A percentile compares a stretch with the other conserved stretches of the same genome.
Conservation (phyloP, 116 monocot species). For the Zostera marina region DNA sequence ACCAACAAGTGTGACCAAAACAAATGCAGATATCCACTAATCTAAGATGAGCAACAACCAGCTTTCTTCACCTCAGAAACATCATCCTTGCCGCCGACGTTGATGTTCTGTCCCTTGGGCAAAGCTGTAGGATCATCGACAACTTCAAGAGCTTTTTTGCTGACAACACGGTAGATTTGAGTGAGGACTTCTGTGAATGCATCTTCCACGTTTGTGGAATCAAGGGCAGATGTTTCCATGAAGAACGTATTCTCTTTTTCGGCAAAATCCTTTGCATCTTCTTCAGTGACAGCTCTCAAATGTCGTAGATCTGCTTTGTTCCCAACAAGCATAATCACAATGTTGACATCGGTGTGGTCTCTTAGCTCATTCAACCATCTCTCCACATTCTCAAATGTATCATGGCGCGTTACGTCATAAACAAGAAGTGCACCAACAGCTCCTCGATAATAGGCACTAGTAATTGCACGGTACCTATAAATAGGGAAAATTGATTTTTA, state of each 20-base stretch:
- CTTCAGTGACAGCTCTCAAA: conserved; percentile 32
- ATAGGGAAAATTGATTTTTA: neutral
- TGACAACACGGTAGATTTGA: conserved; percentile 46
- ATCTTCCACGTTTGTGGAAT: conserved; percentile 46
- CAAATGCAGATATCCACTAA: neutral
- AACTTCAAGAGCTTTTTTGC: conserved; percentile 38
- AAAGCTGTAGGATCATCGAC: conserved; percentile 19
- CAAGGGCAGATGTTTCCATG: conserved; percentile 58
- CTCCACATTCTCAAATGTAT: conserved; percentile 43
- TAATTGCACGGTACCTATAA: conserved; percentile 42
- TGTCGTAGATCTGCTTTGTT: conserved; percentile 52
- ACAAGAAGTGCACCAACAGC: conserved; percentile 55
- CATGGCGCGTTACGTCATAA: conserved; percentile 45
- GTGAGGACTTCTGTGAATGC: conserved; percentile 53
- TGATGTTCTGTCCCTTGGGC: conserved; percentile 37
- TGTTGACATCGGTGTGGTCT: conserved; percentile 42
- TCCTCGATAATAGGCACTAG: conserved; percentile 53
- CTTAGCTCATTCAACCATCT: conserved; percentile 50
- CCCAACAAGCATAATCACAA: conserved; percentile 52
- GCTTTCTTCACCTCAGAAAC: conserved; percentile 29
- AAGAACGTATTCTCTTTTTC: conserved; percentile 38
- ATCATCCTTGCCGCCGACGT: conserved; percentile 37
- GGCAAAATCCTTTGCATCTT: conserved; percentile 37
- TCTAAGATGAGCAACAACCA: conserved; percentile 34
- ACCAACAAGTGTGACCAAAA: neutral